Evolutionary conservation across 1,284 basidiomycete species (phyloP).

Genomic region (Cystobasidium sp.): DNA sequence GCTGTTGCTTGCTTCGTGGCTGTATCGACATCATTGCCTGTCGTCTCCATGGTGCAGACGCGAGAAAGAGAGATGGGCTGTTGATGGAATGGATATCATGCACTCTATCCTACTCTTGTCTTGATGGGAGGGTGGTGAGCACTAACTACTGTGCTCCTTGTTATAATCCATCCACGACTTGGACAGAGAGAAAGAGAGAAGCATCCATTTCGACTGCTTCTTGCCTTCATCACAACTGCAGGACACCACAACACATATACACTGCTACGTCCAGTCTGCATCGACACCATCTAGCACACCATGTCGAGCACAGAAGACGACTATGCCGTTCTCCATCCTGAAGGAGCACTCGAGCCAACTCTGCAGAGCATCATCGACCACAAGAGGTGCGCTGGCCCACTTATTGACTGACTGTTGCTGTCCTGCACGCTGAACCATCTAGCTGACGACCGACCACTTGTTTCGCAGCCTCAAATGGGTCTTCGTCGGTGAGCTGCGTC

Average conservation of each 20-base stretch:
- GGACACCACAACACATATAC: no score
- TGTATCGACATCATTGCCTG: background rate
- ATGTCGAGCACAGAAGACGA: slow-evolving; percentile 5
- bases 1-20: background rate
- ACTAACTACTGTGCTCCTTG: no score
- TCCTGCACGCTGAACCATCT: background rate
- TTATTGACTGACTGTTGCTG: no score
- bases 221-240: no score
- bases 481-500: slow-evolving; percentile 51
- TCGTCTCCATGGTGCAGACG: background rate
- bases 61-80: no score
- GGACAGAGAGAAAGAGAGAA: no score
- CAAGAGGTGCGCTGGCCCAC: slow-evolving; percentile 25
- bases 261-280: background rate
- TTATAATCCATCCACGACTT: no score
- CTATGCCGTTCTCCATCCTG: slow-evolving; percentile 38
- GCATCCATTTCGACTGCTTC: no score
- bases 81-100: no score
- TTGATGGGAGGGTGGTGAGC: no score
- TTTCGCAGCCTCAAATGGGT: slow-evolving; percentile 51
- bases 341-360: slow-evolving; percentile 32
- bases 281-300: background rate
- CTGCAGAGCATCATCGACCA: slow-evolving; percentile 52
- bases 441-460: background rate
- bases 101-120: no score